These are phyloP conservation scores for Fusarium vanettenii DNA, from an alignment of 2,329 filamentous ascomycete species.

Conservation along the genomic window DNA sequence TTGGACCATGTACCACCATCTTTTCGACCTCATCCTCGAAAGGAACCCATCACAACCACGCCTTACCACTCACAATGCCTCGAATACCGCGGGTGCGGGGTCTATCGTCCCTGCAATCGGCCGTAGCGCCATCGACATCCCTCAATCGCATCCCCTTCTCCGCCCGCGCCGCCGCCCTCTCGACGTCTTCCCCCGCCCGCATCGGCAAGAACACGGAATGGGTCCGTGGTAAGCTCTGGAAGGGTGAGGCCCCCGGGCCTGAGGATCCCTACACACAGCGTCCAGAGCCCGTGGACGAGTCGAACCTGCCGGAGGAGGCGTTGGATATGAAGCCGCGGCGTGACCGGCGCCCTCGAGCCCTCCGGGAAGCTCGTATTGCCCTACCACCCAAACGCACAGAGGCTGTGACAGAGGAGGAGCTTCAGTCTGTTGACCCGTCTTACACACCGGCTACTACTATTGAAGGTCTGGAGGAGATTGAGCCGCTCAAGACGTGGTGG, in stretches of 20 bases:
- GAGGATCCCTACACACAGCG: slow-evolving; percentile 54
- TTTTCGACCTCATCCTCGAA: slow-evolving; percentile 26
- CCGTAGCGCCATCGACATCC: slow-evolving; percentile 35
- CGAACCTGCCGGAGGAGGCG: slow-evolving; percentile 49
- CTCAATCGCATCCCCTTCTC: slow-evolving; percentile 43
- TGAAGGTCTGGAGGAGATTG: slow-evolving; percentile 60
- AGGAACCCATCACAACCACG: neutral
- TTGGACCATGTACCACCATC: slow-evolving; percentile 23
- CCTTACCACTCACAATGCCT: slow-evolving; percentile 49
- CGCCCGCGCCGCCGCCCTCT: slow-evolving; percentile 44
- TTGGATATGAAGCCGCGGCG: slow-evolving; percentile 28
- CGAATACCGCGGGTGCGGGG: slow-evolving; percentile 55
- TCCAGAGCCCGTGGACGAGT: slow-evolving; percentile 40
- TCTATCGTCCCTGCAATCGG: slow-evolving; percentile 47
- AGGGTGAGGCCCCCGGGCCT: slow-evolving; percentile 52
- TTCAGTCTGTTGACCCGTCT: slow-evolving; percentile 44
- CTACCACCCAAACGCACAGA: slow-evolving; percentile 50
- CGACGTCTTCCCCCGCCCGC: slow-evolving; percentile 48
- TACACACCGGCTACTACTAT: slow-evolving; percentile 62
- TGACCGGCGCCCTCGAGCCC: slow-evolving; percentile 40
- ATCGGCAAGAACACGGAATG: slow-evolving; percentile 50
- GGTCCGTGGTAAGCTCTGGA: slow-evolving; percentile 55
- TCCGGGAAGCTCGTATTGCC: slow-evolving; percentile 46
- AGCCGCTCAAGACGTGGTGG: slow-evolving; percentile 64
- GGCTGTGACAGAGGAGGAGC: slow-evolving; percentile 48